phyloP scores from a whole-genome alignment of 306 rosid genomes.

The Malus sylvestris region DNA sequence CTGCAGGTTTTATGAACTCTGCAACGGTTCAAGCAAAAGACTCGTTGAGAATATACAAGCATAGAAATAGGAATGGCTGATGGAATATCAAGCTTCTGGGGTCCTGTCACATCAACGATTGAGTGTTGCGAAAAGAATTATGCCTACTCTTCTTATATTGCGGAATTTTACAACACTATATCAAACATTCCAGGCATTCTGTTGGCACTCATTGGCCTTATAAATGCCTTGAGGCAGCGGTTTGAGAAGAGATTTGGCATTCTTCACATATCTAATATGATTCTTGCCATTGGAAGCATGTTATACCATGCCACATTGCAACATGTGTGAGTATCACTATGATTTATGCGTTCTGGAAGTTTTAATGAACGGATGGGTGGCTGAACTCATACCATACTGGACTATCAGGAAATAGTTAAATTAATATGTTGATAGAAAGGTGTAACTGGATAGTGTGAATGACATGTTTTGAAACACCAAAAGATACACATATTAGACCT shows the following conservation, averaged over 20 bases:
- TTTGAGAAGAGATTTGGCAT: constrained; percentile 94
- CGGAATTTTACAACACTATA: constrained; percentile 80
- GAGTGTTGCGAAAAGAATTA: constrained; percentile 85
- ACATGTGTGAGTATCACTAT: constrained; percentile 50
- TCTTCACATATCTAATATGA: constrained; percentile 83
- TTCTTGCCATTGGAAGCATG: constrained; percentile 87
- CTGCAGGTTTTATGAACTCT: constrained; percentile 34
- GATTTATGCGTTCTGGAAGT: background rate
- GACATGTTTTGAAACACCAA: background rate
- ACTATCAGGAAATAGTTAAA: background rate
- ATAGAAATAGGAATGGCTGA: constrained; percentile 52
- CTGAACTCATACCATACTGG: background rate
- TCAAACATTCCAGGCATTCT: constrained; percentile 76
- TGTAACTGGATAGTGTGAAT: background rate
- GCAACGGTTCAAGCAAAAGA: constrained; percentile 10
- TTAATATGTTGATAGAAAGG: background rate
- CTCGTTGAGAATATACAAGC: constrained; percentile 8
- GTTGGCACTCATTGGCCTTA: constrained; percentile 84
- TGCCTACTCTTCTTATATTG: constrained; percentile 68
- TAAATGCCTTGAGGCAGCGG: constrained; percentile 69
- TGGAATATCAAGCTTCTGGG: constrained; percentile 73
- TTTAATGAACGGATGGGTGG: background rate
- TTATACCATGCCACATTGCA: constrained; percentile 87
- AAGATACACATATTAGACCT: background rate
- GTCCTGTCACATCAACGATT: constrained; percentile 79